Percentiles rank a stretch among this genome's conserved stretches.
Conservation (phyloP, 306 rosid species). For the Rosa persica region DNA sequence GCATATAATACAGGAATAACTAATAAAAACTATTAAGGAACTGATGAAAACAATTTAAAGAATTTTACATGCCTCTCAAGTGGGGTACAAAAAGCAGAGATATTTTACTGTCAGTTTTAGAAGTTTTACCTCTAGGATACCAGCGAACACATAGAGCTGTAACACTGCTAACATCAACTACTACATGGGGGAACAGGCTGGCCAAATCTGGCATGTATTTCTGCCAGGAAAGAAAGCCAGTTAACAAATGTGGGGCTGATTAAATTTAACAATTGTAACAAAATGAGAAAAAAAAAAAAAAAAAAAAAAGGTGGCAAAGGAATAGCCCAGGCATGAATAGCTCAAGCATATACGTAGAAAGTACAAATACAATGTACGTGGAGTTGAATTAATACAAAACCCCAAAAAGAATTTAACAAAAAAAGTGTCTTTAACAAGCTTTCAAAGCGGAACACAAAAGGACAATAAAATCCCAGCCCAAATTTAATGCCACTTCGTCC, state of each 20-base stretch:
- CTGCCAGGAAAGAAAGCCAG: conserved; percentile 45
- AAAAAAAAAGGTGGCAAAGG: not conserved
- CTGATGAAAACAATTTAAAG: not conserved
- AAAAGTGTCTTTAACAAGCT: not conserved
- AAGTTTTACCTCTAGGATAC: conserved; percentile 75
- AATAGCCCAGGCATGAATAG: not conserved
- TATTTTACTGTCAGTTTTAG: not conserved
- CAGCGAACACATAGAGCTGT: conserved; percentile 84
- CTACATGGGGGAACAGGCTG: conserved; percentile 82
- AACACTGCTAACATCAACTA: conserved; percentile 95
- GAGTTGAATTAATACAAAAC: no score
- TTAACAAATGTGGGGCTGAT: conserved; percentile 10
- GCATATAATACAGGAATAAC: not conserved
- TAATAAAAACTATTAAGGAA: not conserved
- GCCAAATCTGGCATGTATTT: conserved; percentile 97
- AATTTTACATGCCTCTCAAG: not conserved
- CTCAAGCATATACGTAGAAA: not conserved
- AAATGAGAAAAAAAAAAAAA: not conserved
- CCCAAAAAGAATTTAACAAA: not conserved
- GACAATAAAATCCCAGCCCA: not conserved
- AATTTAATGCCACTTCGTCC: not conserved
- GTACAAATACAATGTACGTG: no score
- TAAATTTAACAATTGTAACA: not conserved
- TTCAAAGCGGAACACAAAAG: not conserved
- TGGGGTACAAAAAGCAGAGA: not conserved